A percentile compares a stretch with the other conserved stretches of the same genome.
Evolutionary conservation across 2,329 filamentous ascomycete genomes (phyloP).

Genomic region (Phyllachora maydis): DNA sequence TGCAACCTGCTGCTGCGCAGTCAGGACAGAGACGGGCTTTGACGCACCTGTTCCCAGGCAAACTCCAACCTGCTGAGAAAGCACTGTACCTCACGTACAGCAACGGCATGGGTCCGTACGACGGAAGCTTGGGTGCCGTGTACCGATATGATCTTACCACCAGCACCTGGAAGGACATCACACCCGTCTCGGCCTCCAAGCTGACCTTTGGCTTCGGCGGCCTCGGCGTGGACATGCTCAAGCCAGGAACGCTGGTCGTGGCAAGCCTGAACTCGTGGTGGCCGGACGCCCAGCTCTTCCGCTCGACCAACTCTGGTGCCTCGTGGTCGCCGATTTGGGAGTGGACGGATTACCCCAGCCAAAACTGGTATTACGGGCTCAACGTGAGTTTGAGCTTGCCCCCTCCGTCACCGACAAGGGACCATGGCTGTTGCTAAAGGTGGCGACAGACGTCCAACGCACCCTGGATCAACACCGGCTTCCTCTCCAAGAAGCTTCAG

Average conservation of each 20-base stretch:
- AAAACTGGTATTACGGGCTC: constrained; percentile 20
- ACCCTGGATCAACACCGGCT: constrained; percentile 30
- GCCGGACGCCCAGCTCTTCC: constrained; percentile 33
- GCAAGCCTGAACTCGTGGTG: constrained; percentile 37
- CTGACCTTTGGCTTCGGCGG: constrained; percentile 35
- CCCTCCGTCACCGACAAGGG: too few species aligned
- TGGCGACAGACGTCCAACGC: constrained; percentile 24
- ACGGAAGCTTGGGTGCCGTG: constrained; percentile 29
- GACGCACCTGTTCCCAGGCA: too few species aligned
- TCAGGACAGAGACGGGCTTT: too few species aligned
- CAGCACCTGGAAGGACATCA: constrained; percentile 32
- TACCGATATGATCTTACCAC: constrained; percentile 29
- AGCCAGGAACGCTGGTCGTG: constrained; percentile 33
- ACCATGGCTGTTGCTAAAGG: too few species aligned
- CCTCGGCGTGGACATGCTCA: constrained; percentile 27
- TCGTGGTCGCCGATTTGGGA: constrained; percentile 33
- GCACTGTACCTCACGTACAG: constrained; percentile 31
- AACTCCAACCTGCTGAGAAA: constrained; percentile 26
- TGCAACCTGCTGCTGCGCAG: too few species aligned
- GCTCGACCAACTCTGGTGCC: constrained; percentile 30
- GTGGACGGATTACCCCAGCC: constrained; percentile 22
- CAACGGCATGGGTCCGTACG: constrained; percentile 34
- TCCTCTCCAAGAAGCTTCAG: constrained; percentile 23
- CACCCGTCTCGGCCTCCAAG: constrained; percentile 23
- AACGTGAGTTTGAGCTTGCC: constrained; percentile 4